Base-by-base conservation (phyloP, 2,329 filamentous ascomycete genomes). In the Diaporthe humulicola region DNA sequence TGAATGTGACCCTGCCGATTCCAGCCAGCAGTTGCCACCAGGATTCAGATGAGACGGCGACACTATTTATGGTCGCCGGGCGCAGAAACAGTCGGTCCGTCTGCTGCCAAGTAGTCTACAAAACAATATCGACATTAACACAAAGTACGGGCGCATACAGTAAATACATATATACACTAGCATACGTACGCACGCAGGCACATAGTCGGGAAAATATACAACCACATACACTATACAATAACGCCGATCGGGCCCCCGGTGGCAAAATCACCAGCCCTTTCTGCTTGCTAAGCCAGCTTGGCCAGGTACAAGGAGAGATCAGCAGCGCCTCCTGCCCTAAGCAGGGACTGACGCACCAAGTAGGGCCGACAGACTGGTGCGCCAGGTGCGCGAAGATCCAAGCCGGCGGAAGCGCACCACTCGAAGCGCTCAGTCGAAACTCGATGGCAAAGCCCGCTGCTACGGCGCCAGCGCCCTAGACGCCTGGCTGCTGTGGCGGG, bases 31-130 rank as follows among this genome's bases (percentile, higher is more conserved):
- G 45, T 69, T 54, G 64, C 48, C 48, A 69, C 48, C 64, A 15
- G 48, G 33, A 38, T 50, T 54, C 45, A 54, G 64, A 54, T 54
- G 64, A 69, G 64, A 69, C 64, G 17, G 45, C 33, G 36, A 40
- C 64, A 69, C 64, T 54, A 54, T 69, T 69, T 69, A 69, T 38
- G 45, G 64, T 25, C 33, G 45, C 30, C 61, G 22, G 61, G 33
- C 64, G 64, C 45, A 67, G 30, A 67, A 52, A 67, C 14, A 67
- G 45, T 67, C 64, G 64, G 64, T 25, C 64, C 64, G 64, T 67
- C 64, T 67, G 45, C 7, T 19, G 45, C 45, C 45, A 52, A 67
- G 64, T 64, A 45, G 60, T 28, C 7, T 28, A 52, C 61, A 36
- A 38, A 8, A 45, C 28, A 25, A 25, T 30, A 36, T 17, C 30